Base-by-base conservation (phyloP, 129 eudicot genomes). In the sunflower (Helianthus annuus) region DNA sequence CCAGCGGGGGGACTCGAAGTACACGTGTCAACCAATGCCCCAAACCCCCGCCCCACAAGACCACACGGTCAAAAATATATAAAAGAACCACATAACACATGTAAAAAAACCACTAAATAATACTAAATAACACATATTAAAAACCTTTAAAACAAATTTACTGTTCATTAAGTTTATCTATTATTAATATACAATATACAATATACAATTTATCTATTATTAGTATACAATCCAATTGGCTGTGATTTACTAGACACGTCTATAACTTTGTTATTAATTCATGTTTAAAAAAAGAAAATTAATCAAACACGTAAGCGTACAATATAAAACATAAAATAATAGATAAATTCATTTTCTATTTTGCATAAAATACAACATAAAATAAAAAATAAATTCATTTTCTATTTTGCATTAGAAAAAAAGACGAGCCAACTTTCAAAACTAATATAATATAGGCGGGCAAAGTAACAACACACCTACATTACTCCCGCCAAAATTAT, bases 401-500 rank as follows among this genome's bases (percentile, higher is more conserved):
- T 72, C 32, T 48, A 72, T n/a, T 17, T 74, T 39, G 15, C 36
- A 51, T 74, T 1, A 64, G 45, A 17, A 45, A 14, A 24, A 24
- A 53, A 63, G 9, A 12, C 10, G 16, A 10, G 8, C 3, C 46
- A 3, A 40, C 45, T 40, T 48, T 61, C 61, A 72, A 72, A 72
- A n/a, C 60, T 74, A 10, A 64, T 34, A 62, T 29, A 34, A 76
- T 48, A 55, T 22, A 76, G 69, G 75, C 64, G 75, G 80, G 63
- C 48, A 68, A 68, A 68, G 60, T 69, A 76, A 76, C 29, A 60
- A 45, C 17, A 38, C 52, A 36, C 46, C 48, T 38, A 69, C 55
- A 69, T 70, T 45, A 62, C 70, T 77, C 76, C 71, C 81, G 81
- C 81, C 76, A 77, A 69, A 67, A 49, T 70, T 42, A 27, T 24